Evolutionary conservation across 2,329 filamentous ascomycete species (phyloP).

Genomic region (Raffaelea arxii): DNA sequence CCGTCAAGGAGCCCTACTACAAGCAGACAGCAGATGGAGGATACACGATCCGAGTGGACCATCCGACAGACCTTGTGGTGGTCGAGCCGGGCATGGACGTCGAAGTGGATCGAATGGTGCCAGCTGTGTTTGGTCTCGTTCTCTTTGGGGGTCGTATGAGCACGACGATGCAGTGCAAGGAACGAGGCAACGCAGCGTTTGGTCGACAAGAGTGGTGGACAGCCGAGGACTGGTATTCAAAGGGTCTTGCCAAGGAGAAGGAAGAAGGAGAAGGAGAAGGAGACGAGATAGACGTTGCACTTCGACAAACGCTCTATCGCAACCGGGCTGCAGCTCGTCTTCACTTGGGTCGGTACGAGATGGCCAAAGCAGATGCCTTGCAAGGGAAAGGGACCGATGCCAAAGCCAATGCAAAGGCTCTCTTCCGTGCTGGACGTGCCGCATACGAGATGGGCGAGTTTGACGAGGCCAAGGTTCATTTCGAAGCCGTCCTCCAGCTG

Average conservation of each 20-base stretch:
- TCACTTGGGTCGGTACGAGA: neutral
- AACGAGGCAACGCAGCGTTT: neutral
- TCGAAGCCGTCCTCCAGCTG: neutral
- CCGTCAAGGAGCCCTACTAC: slow-evolving; percentile 27
- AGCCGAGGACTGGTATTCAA: neutral
- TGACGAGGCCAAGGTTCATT: neutral
- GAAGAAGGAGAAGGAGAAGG: neutral
- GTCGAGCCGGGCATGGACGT: slow-evolving; percentile 18
- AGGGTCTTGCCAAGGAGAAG: neutral
- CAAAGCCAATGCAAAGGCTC: slow-evolving; percentile 4
- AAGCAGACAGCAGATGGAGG: slow-evolving; percentile 20
- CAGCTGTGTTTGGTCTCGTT: no score
- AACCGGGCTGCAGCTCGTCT: neutral
- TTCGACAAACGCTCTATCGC: neutral
- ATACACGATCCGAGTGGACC: slow-evolving; percentile 23
- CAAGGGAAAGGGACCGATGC: neutral
- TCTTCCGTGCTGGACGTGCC: slow-evolving; percentile 6
- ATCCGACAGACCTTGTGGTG: slow-evolving; percentile 22
- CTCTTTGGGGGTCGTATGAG: no score
- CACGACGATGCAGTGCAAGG: neutral
- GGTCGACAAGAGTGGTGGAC: neutral
- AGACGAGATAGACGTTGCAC: neutral
- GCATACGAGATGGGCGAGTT: slow-evolving; percentile 7
- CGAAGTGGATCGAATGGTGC: slow-evolving; percentile 22
- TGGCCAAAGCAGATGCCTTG: neutral